A percentile compares a stretch with the other conserved stretches of the same genome.
Evolutionary conservation across 192 early-diverging fungal genomes (phyloP).

Genomic region (Backusella australiensis): DNA sequence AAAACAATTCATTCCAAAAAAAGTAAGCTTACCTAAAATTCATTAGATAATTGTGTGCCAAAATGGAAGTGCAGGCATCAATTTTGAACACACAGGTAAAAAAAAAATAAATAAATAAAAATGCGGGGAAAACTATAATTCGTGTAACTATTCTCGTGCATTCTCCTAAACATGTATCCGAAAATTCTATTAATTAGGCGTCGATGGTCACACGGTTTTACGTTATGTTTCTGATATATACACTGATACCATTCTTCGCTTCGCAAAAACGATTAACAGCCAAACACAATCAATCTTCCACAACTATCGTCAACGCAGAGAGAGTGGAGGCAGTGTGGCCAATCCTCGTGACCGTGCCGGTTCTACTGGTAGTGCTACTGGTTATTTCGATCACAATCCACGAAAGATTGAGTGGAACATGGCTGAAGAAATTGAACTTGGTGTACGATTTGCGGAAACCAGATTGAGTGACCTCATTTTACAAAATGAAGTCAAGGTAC

Average conservation of each 20-base stretch:
- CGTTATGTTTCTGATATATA: conserved; percentile 52
- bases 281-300: conserved; percentile 44
- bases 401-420: conserved; percentile 48
- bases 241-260: conserved; percentile 48
- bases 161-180: conserved; percentile 1
- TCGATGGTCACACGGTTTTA: conserved; percentile 52
- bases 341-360: not conserved
- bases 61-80: conserved; percentile 83
- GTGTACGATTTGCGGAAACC: conserved; percentile 48
- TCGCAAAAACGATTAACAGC: conserved; percentile 47
- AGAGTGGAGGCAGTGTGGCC: not conserved
- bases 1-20: not conserved
- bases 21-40: not conserved
- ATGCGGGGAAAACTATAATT: not conserved
- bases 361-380: not conserved
- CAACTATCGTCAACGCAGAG: conserved; percentile 16
- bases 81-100: conserved; percentile 80
- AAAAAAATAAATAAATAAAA: not conserved
- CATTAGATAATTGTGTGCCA: conserved; percentile 64
- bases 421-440: conserved; percentile 35
- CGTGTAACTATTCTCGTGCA: not conserved
- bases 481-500: conserved; percentile 61
- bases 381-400: conserved; percentile 33
- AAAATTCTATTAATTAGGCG: conserved; percentile 25
- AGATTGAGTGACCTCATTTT: conserved; percentile 46